Evolutionary conservation across 2,329 filamentous ascomycete species (phyloP).

Genomic region (Atkinsonella texensis): DNA sequence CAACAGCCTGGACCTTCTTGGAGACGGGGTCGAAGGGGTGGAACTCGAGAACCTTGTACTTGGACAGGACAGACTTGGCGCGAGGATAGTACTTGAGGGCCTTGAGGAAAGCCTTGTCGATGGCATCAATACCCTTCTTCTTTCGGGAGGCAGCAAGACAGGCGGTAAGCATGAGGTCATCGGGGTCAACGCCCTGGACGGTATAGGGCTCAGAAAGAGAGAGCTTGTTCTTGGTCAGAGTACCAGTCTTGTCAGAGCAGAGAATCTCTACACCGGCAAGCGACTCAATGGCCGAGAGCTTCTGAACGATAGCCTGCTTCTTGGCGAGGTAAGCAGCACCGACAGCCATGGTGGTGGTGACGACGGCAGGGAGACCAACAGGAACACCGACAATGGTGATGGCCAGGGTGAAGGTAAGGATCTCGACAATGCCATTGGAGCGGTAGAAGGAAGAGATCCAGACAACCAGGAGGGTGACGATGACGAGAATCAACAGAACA

Average conservation of each 20-base stretch:
- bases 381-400: slow-evolving; percentile 89
- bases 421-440: slow-evolving; percentile 65
- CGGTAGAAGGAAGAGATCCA: slow-evolving; percentile 86
- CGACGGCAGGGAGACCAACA: slow-evolving; percentile 84
- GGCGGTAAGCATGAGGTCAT: slow-evolving; percentile 86
- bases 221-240: slow-evolving; percentile 87
- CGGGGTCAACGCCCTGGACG: slow-evolving; percentile 67
- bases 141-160: slow-evolving; percentile 83
- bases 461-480: slow-evolving; percentile 68
- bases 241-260: slow-evolving; percentile 76
- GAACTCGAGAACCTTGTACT: slow-evolving; percentile 79
- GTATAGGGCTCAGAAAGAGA: slow-evolving; percentile 77
- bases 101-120: slow-evolving; percentile 91
- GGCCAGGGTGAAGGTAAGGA: slow-evolving; percentile 74
- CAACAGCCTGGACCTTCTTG: slow-evolving; percentile 80
- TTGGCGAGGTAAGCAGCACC: slow-evolving; percentile 84
- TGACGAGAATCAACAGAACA: slow-evolving; percentile 65
- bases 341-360: slow-evolving; percentile 91
- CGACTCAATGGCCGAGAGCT: slow-evolving; percentile 83
- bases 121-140: slow-evolving; percentile 92
- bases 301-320: slow-evolving; percentile 89
- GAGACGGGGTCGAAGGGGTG: slow-evolving; percentile 85
- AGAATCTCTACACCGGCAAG: slow-evolving; percentile 88
- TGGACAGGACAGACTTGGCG: slow-evolving; percentile 67
- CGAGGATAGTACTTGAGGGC: slow-evolving; percentile 69